A percentile compares a stretch with the other conserved stretches of the same genome.
phyloP scores from a whole-genome alignment of 148 eudicot species.

The Drosera capensis region DNA sequence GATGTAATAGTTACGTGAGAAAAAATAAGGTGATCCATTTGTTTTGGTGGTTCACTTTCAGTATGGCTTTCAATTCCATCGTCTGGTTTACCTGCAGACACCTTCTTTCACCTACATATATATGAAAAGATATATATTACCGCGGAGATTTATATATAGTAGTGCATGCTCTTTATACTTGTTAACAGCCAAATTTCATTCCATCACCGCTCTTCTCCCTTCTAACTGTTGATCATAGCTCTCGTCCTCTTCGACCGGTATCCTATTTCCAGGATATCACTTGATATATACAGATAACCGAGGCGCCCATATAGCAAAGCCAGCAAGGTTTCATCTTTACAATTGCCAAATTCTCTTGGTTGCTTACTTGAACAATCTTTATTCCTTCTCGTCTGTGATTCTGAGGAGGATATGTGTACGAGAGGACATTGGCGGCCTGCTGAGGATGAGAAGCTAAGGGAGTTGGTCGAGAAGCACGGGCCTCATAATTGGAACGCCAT shows the following conservation, averaged over 20 bases:
- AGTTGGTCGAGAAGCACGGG: slow-evolving; percentile 66
- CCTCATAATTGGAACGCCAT: slow-evolving; percentile 96
- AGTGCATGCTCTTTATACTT: no score
- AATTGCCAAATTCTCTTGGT: neutral
- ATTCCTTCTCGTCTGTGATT: neutral
- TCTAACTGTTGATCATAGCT: neutral
- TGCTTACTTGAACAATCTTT: neutral
- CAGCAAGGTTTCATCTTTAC: no score
- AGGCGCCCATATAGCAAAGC: no score
- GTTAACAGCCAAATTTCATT: neutral
- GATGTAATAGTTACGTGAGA: no score
- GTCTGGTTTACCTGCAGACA: neutral
- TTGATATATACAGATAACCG: no score
- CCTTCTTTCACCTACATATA: neutral
- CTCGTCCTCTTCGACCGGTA: neutral
- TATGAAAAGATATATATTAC: no score
- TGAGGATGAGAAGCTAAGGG: slow-evolving; percentile 79
- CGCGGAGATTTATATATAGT: no score
- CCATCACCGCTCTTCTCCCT: neutral
- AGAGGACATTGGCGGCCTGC: slow-evolving; percentile 98
- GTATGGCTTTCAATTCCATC: no score
- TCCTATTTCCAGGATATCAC: neutral
- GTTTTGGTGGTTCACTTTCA: neutral
- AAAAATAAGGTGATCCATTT: no score
- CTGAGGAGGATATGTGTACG: slow-evolving; percentile 21